Percentiles rank a stretch among this genome's conserved stretches.
Evolutionary conservation across 495 filamentous ascomycete species (phyloP).

Genomic region (Arthonia radiata): DNA sequence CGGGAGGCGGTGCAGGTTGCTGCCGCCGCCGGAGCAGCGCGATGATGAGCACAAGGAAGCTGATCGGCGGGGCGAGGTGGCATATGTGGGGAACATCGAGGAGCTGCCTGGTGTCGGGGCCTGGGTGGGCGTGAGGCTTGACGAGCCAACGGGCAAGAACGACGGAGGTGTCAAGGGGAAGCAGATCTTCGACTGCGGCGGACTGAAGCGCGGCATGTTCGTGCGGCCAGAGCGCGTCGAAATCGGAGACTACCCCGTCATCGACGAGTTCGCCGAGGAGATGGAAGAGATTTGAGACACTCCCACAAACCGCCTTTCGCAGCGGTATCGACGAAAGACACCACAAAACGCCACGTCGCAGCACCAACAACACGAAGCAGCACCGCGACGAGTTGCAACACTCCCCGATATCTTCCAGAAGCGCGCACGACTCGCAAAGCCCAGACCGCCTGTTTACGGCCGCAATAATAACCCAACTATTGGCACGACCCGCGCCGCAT

Average conservation of each 20-base stretch:
- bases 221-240: constrained; percentile 77
- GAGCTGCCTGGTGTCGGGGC: constrained; percentile 43
- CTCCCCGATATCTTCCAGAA: too few species aligned
- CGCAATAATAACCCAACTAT: too few species aligned
- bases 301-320: too few species aligned
- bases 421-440: too few species aligned
- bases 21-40: constrained; percentile 6
- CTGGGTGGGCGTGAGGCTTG: constrained; percentile 68
- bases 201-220: constrained; percentile 58
- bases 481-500: too few species aligned
- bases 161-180: constrained; percentile 61
- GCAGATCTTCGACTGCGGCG: constrained; percentile 46
- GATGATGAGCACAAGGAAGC: constrained; percentile 12
- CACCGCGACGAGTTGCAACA: too few species aligned
- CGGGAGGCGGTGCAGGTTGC: constrained; percentile 37
- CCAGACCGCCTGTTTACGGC: too few species aligned
- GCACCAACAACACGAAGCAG: too few species aligned
- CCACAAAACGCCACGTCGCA: too few species aligned
- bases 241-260: constrained; percentile 56
- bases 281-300: constrained; percentile 77
- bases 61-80: constrained; percentile 62
- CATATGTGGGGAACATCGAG: constrained; percentile 57
- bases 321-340: too few species aligned
- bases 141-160: constrained; percentile 77
- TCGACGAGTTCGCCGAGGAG: constrained; percentile 33